Conservation (phyloP, 2,329 filamentous ascomycete species). For the Phaeosphaeriaceae sp. region DNA sequence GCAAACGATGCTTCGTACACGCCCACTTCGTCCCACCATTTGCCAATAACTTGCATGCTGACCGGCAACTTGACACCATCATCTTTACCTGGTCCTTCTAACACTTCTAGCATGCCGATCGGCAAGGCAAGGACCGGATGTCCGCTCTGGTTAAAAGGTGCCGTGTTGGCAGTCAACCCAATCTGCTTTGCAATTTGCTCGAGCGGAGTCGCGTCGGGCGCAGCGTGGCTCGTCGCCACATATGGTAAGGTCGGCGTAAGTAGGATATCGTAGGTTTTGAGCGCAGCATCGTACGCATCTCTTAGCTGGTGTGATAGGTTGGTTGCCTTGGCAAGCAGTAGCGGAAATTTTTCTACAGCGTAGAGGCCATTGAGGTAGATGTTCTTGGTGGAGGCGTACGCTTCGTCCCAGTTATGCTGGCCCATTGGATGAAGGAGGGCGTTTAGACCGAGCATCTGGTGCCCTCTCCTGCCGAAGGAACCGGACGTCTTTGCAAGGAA, state of each 20-base stretch:
- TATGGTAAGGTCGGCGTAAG: conserved; percentile 60
- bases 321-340: conserved; percentile 58
- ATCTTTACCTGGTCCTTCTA: conserved; percentile 44
- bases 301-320: conserved; percentile 57
- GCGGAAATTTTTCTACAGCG: conserved; percentile 53
- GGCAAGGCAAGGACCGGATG: conserved; percentile 64
- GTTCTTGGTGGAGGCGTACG: conserved; percentile 61
- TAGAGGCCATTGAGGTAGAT: conserved; percentile 62
- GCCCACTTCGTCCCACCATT: conserved; percentile 58
- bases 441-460: conserved; percentile 61
- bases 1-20: conserved; percentile 55
- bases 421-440: conserved; percentile 56
- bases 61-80: conserved; percentile 53
- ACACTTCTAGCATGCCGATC: conserved; percentile 54
- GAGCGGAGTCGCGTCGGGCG: conserved; percentile 48
- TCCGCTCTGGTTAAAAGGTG: conserved; percentile 64
- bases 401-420: conserved; percentile 58
- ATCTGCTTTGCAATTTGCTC: conserved; percentile 60
- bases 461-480: conserved; percentile 54
- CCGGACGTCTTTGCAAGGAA: conserved; percentile 53
- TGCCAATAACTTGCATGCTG: conserved; percentile 64
- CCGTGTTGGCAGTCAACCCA: conserved; percentile 64
- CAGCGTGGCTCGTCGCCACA: conserved; percentile 55
- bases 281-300: conserved; percentile 55
- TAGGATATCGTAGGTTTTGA: conserved; percentile 54